Evolutionary conservation across 2,329 filamentous ascomycete species (phyloP), one percentile per base, ranked within the genome.

Genomic region (Curvularia hawaiiensis): DNA sequence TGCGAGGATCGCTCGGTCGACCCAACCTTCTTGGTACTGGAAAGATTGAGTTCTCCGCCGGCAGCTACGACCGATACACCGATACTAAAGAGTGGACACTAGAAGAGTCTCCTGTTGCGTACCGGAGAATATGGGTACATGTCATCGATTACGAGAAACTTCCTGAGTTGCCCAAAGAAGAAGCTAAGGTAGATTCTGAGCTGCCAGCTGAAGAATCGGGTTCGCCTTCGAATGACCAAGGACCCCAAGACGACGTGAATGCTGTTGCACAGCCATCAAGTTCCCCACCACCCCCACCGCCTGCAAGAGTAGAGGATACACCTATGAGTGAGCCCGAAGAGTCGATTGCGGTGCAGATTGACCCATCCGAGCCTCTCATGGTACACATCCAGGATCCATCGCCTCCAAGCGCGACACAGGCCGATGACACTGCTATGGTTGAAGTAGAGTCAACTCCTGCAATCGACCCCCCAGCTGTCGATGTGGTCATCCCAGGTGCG

Each of bases 311-410:
- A 18, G 72, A 74, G 53, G 76, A 78, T 46, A 76, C 75, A 18
- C 71, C 71, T 11, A 78, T 78, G 76, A 76, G 72, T 41, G 76
- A 76, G 48, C 67, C 69, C 14, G 75, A 75, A 47, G 75, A 74
- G 38, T 58, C 64, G 1, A 44, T 47, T 31, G 16, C 40, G 24
- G 50, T 46, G 11, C 58, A 38, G 20, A 11, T 31, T 22, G 54
- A 58, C 30, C 54, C 51, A 16, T 35, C 54, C 9, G 52, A 53
- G 35, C 52, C 51, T 18, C 48, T 55, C 26, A 43, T 50, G 18
- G 14, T 49, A 16, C 58, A 64, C 5, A 48, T 53, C 24, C 51
- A 60, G 44, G 24, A 46, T 4, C 41, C 49, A 20, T 44, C 31
- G 10, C 20, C 55, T 22, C 33, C 41, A 31, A 43, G 40, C 3